Evolutionary conservation across 2,329 filamentous ascomycete species (phyloP), one percentile per base, ranked within the genome.

Genomic region (Ceratocystis destructans): DNA sequence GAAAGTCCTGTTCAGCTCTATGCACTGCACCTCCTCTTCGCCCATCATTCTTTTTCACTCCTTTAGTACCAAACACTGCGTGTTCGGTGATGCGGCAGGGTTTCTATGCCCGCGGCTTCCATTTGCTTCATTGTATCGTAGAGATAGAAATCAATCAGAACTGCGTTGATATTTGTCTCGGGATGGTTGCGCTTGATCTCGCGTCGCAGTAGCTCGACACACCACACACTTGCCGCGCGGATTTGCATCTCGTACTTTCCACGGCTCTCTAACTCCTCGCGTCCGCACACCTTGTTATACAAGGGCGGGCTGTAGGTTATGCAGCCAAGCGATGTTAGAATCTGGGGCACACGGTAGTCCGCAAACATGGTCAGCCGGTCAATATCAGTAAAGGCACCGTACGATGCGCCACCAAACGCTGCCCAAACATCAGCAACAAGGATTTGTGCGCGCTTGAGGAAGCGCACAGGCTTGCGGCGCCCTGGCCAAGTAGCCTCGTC

Each of bases 281-380:
- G 81, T 33, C 80, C 79, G 41, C 82, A 81, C 71, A 99, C 87
- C 17, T 86, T 82, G 44, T 82, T 80, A 63, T 91, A 86, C 57
- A 99, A 78, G 0, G 86, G 82, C 0, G 94, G 94, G 69, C 89
- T 92, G 76, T 94, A 96, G 71, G 83, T 85, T 62, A 99, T 77
- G 67, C 91, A 93, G 20, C 89, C 89, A 57, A 97, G 79, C 8
- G 85, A 85, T 71, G 92, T 85, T 44, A 99, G 82, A 71, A 96
- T 94, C 77, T 99, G 94, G 15, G 95, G 95, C 65, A 99, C 87
- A 55, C 94, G 88, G 74, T 99, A 99, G 77, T 99, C 94, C 73
- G 94, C 92, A 78, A 99, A 99, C 87, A 97, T 97, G 68, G 94
- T 99, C 72, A 99, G 88, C 74, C 91, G 90, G 76, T 94, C 88